These are phyloP conservation scores for Fusarium paranaense DNA, from an alignment of 2,329 filamentous ascomycete species.

Conservation along the genomic window DNA sequence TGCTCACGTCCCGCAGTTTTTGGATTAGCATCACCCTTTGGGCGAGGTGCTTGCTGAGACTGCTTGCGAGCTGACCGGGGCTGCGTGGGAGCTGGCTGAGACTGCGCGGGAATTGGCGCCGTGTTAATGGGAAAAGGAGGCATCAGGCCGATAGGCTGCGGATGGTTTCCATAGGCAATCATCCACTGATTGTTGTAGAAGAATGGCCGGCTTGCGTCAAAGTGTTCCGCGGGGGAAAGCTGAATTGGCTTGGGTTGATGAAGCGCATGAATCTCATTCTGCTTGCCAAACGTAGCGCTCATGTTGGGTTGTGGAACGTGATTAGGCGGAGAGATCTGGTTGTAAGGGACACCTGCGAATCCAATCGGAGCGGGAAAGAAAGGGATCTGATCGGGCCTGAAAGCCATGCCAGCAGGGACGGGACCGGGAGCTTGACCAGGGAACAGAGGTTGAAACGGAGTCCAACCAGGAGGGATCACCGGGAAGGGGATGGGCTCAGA, in stretches of 20 bases:
- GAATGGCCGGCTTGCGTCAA: slow-evolving; percentile 60
- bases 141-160: slow-evolving; percentile 39
- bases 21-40: neutral
- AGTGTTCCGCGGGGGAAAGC: slow-evolving; percentile 57
- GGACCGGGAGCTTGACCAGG: slow-evolving; percentile 48
- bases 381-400: slow-evolving; percentile 48
- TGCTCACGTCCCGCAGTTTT: neutral
- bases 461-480: slow-evolving; percentile 44
- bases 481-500: slow-evolving; percentile 39
- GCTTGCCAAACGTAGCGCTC: slow-evolving; percentile 42
- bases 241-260: slow-evolving; percentile 49
- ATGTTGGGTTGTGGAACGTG: neutral
- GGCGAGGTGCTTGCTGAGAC: neutral
- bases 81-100: slow-evolving; percentile 10
- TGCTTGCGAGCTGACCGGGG: neutral
- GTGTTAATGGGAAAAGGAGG: slow-evolving; percentile 35
- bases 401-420: slow-evolving; percentile 43
- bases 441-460: slow-evolving; percentile 46
- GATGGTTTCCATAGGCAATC: slow-evolving; percentile 46
- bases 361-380: slow-evolving; percentile 57
- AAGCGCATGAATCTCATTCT: slow-evolving; percentile 46
- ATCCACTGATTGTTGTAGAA: slow-evolving; percentile 59
- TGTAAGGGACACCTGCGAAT: slow-evolving; percentile 44
- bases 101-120: slow-evolving; percentile 20
- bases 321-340: slow-evolving; percentile 34